Base-by-base conservation (phyloP, 345 rosid species). In the Populus alba region DNA sequence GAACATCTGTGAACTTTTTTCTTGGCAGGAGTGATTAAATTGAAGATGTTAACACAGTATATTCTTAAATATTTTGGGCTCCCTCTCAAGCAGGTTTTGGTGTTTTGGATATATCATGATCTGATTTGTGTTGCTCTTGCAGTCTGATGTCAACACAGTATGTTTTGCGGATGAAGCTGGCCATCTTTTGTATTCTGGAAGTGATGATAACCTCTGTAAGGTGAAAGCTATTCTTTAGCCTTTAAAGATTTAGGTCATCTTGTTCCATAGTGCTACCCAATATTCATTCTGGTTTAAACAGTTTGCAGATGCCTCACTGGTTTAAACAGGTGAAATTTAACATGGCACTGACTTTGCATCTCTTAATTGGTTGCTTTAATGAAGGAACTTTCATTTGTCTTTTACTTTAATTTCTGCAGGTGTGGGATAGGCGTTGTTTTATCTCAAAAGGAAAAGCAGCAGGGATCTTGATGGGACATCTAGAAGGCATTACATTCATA, bases 111-210 rank as follows among this genome's bases (percentile, higher is more conserved):
- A 38, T 75, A 1, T 67, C 65, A 72, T 70, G 61, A 57, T 70
- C 75, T 35, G 39, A 69, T 79, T 68, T 68, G 27, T 67, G 25
- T 72, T 76, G 49, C 59, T 77, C 66, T 76, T 80, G 80, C 88
- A 91, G 92, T 71, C 81, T 71, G 95, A 91, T 85, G 91, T 91
- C 74, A 91, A 91, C 83, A 87, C 92, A 17, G 95, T 88, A 23
- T 87, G 95, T 85, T 91, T 91, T 83, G 92, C 89, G 25, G 95
- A 91, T 84, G 95, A 88, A 75, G 83, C 85, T 81, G 90, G 95
- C 41, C 89, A 89, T 83, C 82, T 91, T 70, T 80, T 91, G 43
- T 89, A 81, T 83, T 91, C 95, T 77, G 92, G 95, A 70, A 85
- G 95, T 72, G 92, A 91, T 74, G 95, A 91, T 83, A 62, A 20